A percentile compares a stretch with the other conserved stretches of the same genome.
Evolutionary conservation across 1,284 basidiomycete species (phyloP).

Genomic region (Cerioporus squamosus): DNA sequence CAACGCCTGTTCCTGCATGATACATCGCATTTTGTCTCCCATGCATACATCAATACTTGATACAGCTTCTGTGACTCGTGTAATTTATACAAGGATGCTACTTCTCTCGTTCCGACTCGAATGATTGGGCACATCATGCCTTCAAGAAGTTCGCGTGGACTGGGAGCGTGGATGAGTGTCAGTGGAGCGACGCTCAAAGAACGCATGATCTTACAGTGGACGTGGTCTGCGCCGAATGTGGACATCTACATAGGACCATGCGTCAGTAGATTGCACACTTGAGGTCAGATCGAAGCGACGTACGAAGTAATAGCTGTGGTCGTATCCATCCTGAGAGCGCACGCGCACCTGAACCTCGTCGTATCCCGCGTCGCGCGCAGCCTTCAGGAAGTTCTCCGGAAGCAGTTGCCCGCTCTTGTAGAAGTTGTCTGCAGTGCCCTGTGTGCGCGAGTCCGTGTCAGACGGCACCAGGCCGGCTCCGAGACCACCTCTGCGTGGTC

Average conservation of each 20-base stretch:
- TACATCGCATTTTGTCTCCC: constrained; percentile 5
- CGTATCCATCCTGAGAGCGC: constrained; percentile 86
- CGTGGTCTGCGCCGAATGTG: constrained; percentile 61
- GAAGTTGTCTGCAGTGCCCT: constrained; percentile 89
- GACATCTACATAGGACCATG: constrained; percentile 57
- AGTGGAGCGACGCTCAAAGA: neutral
- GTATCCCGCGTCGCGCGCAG: constrained; percentile 74
- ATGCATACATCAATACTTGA: constrained; percentile 18
- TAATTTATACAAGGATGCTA: constrained; percentile 20
- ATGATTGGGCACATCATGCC: constrained; percentile 42
- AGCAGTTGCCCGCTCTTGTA: constrained; percentile 86
- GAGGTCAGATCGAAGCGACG: constrained; percentile 36
- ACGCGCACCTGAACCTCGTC: constrained; percentile 81
- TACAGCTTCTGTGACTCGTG: constrained; percentile 11
- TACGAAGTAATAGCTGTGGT: constrained; percentile 94
- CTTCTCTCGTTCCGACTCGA: neutral
- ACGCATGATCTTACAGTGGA: constrained; percentile 38
- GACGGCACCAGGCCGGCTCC: neutral
- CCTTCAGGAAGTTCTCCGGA: constrained; percentile 87
- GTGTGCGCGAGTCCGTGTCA: constrained; percentile 3
- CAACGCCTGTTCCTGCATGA: neutral
- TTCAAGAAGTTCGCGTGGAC: constrained; percentile 82
- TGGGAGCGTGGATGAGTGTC: constrained; percentile 32
- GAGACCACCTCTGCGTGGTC: neutral
- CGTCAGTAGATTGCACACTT: neutral